Evolutionary conservation across 495 filamentous ascomycete species (phyloP).

Genomic region (Cryomyces antarcticus): DNA sequence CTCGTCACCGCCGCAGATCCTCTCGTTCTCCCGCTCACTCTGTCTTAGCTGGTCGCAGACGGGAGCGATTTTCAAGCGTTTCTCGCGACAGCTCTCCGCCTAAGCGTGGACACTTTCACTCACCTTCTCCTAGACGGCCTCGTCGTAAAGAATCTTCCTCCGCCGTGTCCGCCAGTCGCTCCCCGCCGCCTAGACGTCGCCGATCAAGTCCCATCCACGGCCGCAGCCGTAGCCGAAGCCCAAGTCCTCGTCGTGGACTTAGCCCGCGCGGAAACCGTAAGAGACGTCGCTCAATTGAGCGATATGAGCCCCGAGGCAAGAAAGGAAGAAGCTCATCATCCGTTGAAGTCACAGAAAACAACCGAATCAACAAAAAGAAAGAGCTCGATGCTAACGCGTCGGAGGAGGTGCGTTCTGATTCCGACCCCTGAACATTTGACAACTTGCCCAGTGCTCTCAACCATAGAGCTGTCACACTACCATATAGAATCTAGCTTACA

Average conservation of each 20-base stretch:
- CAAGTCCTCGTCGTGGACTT: not conserved
- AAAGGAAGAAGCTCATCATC: slow-evolving; percentile 5
- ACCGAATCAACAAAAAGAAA: not conserved
- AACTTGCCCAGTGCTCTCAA: no score
- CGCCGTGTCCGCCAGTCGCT: slow-evolving; percentile 13
- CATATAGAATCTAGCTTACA: no score
- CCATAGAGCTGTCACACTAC: no score
- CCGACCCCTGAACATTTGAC: no score
- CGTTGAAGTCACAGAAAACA: not conserved
- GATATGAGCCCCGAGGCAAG: slow-evolving; percentile 5
- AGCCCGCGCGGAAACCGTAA: not conserved
- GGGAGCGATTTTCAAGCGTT: slow-evolving; percentile 8
- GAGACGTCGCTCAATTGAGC: slow-evolving; percentile 5
- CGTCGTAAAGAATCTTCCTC: slow-evolving; percentile 17
- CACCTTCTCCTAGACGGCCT: slow-evolving; percentile 39
- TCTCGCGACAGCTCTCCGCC: slow-evolving; percentile 9
- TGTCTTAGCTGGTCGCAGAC: slow-evolving; percentile 7
- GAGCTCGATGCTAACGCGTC: not conserved
- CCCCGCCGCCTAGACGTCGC: slow-evolving; percentile 23
- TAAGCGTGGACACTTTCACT: slow-evolving; percentile 27
- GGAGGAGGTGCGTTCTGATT: slow-evolving; percentile 4
- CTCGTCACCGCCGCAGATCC: not conserved
- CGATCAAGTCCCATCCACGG: slow-evolving; percentile 19
- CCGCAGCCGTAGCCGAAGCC: slow-evolving; percentile 23
- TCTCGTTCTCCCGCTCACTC: slow-evolving; percentile 4